Percentiles rank a stretch among this genome's conserved stretches.
Conservation (phyloP, 495 filamentous ascomycete species). For the Xylaria intraflava region DNA sequence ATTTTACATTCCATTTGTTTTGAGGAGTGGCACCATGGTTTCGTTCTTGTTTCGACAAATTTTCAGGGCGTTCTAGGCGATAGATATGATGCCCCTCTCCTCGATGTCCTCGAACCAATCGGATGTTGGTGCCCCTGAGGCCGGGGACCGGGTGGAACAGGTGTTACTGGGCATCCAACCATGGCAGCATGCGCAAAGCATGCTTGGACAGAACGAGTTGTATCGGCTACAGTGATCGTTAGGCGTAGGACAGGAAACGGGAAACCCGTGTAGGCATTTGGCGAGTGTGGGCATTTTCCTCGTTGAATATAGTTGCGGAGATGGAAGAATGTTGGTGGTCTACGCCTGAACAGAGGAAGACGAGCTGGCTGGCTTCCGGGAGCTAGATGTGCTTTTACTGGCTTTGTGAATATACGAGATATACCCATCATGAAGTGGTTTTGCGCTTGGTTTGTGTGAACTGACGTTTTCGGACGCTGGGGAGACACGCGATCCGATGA, state of each 20-base stretch:
- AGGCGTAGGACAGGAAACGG: background rate
- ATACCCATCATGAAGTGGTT: background rate
- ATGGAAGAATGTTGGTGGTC: background rate
- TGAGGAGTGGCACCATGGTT: background rate
- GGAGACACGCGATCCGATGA: too few relatives aligned
- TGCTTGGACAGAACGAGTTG: background rate
- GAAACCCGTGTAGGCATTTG: background rate
- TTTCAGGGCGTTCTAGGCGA: constrained; percentile 2
- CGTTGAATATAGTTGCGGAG: background rate
- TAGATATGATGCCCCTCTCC: background rate
- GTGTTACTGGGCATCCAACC: constrained; percentile 1
- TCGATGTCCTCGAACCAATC: background rate
- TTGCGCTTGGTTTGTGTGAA: too few relatives aligned
- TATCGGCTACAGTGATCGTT: background rate
- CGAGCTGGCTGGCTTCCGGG: background rate
- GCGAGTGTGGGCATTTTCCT: background rate
- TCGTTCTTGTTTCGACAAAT: constrained; percentile 2
- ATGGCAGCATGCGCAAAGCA: background rate
- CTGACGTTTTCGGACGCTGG: too few relatives aligned
- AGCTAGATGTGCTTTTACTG: background rate
- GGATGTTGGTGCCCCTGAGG: background rate
- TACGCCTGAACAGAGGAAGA: background rate
- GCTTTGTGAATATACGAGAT: background rate
- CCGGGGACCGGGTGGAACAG: background rate
- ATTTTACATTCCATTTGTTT: background rate